Conservation (phyloP, 2,329 filamentous ascomycete species). For the Talaromyces sp. region DNA sequence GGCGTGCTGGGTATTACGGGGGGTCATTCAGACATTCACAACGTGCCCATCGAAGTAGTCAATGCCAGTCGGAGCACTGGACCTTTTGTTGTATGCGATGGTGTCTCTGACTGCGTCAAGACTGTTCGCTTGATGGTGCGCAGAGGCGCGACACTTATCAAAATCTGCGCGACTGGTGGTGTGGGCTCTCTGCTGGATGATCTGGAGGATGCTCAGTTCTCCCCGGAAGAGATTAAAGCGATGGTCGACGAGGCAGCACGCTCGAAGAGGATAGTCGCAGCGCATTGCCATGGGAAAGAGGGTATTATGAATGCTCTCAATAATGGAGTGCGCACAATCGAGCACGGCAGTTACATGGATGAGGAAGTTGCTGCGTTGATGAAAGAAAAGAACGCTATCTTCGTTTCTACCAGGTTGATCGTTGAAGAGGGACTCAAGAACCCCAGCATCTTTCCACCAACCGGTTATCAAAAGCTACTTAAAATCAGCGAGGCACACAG, state of each 20-base stretch:
- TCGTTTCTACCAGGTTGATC: slow-evolving; percentile 46
- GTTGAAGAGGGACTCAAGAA: slow-evolving; percentile 39
- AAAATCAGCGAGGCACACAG: slow-evolving; percentile 36
- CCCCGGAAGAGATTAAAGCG: slow-evolving; percentile 41
- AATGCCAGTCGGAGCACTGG: slow-evolving; percentile 31
- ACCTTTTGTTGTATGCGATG: slow-evolving; percentile 42
- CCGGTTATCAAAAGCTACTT: slow-evolving; percentile 39
- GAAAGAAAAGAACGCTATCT: slow-evolving; percentile 44
- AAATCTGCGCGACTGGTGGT: slow-evolving; percentile 46
- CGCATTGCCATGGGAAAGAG: slow-evolving; percentile 47
- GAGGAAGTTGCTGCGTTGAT: slow-evolving; percentile 45
- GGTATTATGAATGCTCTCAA: slow-evolving; percentile 47
- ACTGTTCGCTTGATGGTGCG: slow-evolving; percentile 45
- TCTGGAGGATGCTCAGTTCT: slow-evolving; percentile 45
- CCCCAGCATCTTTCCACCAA: slow-evolving; percentile 31
- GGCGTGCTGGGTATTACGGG: slow-evolving; percentile 47
- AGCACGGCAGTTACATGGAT: slow-evolving; percentile 49
- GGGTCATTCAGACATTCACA: slow-evolving; percentile 48
- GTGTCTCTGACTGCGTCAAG: slow-evolving; percentile 45
- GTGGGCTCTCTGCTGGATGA: slow-evolving; percentile 44
- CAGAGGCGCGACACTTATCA: slow-evolving; percentile 49
- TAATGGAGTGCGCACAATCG: slow-evolving; percentile 47
- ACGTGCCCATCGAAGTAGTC: slow-evolving; percentile 36
- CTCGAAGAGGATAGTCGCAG: slow-evolving; percentile 40
- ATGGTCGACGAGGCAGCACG: slow-evolving; percentile 46